Conservation (phyloP, 179 eudicot genomes). For the Amaranthus tricolor region DNA sequence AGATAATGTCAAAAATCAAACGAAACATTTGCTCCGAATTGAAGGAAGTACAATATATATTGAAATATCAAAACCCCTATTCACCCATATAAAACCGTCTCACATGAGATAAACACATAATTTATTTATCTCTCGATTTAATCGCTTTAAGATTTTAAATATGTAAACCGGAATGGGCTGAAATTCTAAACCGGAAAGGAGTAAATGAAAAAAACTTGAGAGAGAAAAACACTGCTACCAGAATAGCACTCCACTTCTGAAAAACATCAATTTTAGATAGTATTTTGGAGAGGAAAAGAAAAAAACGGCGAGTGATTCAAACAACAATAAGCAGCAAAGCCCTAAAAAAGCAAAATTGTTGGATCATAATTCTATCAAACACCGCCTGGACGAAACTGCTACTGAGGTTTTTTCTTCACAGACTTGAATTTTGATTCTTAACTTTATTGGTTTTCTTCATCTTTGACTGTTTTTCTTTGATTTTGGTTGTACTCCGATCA, state of each 20-base stretch:
- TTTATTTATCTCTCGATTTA: no score
- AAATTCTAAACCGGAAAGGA: no score
- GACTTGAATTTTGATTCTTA: background rate
- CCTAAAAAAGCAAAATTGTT: constrained; percentile 70
- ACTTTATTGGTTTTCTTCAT: background rate
- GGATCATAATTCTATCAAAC: constrained; percentile 74
- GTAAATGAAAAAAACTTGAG: background rate
- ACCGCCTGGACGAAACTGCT: constrained; percentile 67
- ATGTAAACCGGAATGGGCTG: no score
- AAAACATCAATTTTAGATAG: background rate
- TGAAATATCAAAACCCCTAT: no score
- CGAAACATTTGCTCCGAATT: no score
- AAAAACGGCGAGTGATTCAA: constrained; percentile 28
- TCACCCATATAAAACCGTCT: no score
- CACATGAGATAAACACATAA: no score
- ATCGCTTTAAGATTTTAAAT: no score
- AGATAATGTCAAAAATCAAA: no score
- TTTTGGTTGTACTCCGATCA: background rate
- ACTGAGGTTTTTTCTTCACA: constrained; percentile 42
- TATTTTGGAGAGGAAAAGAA: constrained; percentile 7
- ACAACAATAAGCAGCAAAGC: constrained; percentile 28
- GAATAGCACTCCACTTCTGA: no score
- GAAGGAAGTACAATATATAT: no score
- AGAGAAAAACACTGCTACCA: background rate
- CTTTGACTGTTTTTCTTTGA: background rate